Evolutionary conservation across 768 basidiomycete genomes (phyloP), one percentile per base, ranked within the genome.

Genomic region (Arthromyces matolae): DNA sequence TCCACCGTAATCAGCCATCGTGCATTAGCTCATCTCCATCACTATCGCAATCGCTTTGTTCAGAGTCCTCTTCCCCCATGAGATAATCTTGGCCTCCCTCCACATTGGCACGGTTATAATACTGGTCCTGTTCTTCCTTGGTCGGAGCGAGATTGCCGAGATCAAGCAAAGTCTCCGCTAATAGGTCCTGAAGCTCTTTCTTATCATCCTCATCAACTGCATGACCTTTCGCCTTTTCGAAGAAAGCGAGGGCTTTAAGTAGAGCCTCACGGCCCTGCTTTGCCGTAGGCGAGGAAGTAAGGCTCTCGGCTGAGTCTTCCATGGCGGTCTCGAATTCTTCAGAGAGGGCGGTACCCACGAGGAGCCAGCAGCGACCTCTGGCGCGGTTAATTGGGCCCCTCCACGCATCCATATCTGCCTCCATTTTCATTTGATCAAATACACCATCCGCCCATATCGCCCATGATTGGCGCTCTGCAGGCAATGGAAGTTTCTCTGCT

Each of bases 401-500:
- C 79, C 76, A 80, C 36, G 61, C 67, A n/a, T 72, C 74, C 54
- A 72, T 72, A 51, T 77, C 75, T 20, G 71, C 75, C 61, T 81
- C 78, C 75, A 80, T 73, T 61, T 76, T 75, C 75, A 85, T 81
- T 69, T 85, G 81, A 36, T 69, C 64, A 54, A 84, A 76, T 9
- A 86, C 71, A 7, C 73, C 69, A 52, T 83, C 81, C 3, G 83
- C 81, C 77, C 79, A 84, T 1, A 59, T 47, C 0, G 80, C 82
- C 81, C 82, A 85, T 35, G 71, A 66, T 36, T 71, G 67, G 29
- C 83, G 71, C 53, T 80, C 73, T 0, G 65, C 55, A 1, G 76
- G 58, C 3, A 55, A 45, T 0, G 70, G 62, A 13, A 85, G 67
- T 38, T 79, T 80, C 57, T 85, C 83, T 0, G 83, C 75, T 31